A percentile compares a stretch with the other conserved stretches of the same genome.
Evolutionary conservation across 345 rosid genomes (phyloP).

Genomic region (Eucalyptus globulus): DNA sequence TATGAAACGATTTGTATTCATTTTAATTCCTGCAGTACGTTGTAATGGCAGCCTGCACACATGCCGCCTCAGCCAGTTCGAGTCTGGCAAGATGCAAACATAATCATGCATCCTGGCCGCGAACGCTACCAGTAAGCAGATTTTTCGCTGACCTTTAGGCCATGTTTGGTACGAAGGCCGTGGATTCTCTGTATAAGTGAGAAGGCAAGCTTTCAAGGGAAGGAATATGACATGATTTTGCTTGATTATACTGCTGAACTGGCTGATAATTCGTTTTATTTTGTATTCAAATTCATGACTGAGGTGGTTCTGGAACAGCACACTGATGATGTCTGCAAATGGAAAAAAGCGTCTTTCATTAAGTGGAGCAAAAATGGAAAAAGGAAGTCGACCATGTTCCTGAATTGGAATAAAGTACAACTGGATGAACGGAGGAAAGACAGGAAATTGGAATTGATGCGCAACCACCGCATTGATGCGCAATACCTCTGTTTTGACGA

Average conservation of each 20-base stretch:
- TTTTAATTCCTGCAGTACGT: background rate
- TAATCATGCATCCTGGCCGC: background rate
- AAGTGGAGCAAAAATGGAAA: background rate
- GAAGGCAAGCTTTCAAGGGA: background rate
- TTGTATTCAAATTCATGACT: background rate
- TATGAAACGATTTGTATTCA: background rate
- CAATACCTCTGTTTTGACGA: background rate
- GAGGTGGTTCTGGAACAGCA: background rate
- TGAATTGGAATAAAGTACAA: background rate
- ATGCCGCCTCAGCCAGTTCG: background rate
- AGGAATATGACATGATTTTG: background rate
- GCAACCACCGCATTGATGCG: background rate
- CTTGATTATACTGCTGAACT: background rate
- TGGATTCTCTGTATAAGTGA: background rate
- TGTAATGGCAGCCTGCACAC: background rate
- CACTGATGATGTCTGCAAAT: background rate
- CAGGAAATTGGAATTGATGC: background rate
- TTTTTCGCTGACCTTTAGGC: background rate
- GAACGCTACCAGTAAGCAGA: background rate
- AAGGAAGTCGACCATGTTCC: background rate
- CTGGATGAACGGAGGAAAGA: background rate
- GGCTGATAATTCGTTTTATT: background rate
- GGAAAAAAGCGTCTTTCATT: background rate
- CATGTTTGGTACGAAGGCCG: background rate
- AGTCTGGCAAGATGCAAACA: background rate